Base-by-base conservation (phyloP, 2,329 filamentous ascomycete genomes). In the Penicillium occitanis region DNA sequence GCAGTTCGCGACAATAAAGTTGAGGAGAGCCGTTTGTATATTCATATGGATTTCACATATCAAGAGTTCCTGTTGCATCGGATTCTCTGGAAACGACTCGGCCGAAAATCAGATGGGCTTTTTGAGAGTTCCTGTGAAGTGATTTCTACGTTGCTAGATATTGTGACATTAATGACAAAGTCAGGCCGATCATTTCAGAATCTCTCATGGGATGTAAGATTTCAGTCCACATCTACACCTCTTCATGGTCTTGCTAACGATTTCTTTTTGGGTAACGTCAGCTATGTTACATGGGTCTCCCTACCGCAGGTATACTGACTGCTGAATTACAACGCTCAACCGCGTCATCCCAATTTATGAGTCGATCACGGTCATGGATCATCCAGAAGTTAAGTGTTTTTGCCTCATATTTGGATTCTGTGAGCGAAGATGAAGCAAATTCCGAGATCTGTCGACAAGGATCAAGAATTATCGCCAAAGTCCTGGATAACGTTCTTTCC, bases 281-380 rank as follows among this genome's bases (percentile, higher is more conserved):
- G 28, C 28, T 53, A 53, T 55, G 59, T 11, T 66, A 62, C 42
- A 61, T 66, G 25, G 64, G 64, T 33, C 64, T 66, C n/a, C 57
- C 64, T 37, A 33, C 48, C 19, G 64, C 64, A 14, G 64, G 64
- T 19, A 42, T 66, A 8, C 51, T 66, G 17, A 60, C 59, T 10
- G 17, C 33, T n/a, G 64, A 66, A 25, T 46, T 66, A 10, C 25
- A 55, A 55, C 28, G 5, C 10, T 33, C 51, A 33, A 55, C 28
- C 5, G 7, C 28, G 2, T 33, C 51, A 13, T 6, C 17, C 17
- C 51, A 5, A 6, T 19, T 4, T n/a, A 30, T 13, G 28, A 55
- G 25, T 19, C 51, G 17, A n/a, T 55, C 51, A 6, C 51, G 51
- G 2, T 35, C 51, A 2, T 35, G 30, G 51, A 55, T 55, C 17